Evolutionary conservation across 208 protist species (phyloP).

Genomic region (Tritrichomonas musculus): DNA sequence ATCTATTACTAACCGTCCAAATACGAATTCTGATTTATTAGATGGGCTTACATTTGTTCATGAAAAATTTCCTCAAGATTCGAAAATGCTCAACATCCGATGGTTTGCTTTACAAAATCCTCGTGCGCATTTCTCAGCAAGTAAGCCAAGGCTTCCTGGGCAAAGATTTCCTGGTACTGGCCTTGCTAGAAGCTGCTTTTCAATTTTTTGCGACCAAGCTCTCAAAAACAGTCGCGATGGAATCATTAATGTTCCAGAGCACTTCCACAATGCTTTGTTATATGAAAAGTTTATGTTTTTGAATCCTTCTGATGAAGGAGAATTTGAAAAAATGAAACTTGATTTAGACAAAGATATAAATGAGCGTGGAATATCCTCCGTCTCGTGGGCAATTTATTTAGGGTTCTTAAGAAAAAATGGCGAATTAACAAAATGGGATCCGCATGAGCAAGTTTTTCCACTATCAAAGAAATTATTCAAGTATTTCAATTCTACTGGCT

Average conservation of each 20-base stretch:
- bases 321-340: neutral
- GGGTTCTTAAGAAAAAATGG: neutral
- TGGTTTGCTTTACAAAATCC: constrained; percentile 25
- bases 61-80: neutral
- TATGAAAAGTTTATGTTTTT: neutral
- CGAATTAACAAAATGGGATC: neutral
- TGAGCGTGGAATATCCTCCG: neutral
- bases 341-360: neutral
- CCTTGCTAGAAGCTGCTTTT: neutral
- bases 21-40: no score
- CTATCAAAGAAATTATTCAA: neutral
- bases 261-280: constrained; percentile 16
- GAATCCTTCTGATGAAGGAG: neutral
- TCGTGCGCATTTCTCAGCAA: neutral
- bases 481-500: neutral
- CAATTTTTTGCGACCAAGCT: neutral
- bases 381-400: neutral
- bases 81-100: neutral
- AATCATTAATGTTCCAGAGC: constrained; percentile 2
- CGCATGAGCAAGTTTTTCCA: neutral
- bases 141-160: neutral
- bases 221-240: neutral
- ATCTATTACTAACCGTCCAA: no score
- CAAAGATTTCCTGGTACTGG: neutral
- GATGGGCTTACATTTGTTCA: no score